Evolutionary conservation across 331 rosid genomes (phyloP).

Genomic region (Acacia concinna): DNA sequence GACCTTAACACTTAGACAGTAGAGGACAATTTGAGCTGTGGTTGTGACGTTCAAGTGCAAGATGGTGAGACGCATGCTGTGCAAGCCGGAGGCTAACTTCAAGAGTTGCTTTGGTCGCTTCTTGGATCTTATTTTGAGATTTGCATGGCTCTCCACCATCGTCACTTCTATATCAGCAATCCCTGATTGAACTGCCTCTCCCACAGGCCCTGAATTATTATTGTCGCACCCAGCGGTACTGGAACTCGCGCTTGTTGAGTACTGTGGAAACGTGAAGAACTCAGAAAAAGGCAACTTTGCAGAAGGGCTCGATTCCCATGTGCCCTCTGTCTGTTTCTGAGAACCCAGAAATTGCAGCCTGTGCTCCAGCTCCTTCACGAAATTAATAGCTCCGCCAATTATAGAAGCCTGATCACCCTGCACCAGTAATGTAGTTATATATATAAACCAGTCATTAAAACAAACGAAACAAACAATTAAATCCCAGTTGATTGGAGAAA

Average conservation of each 20-base stretch:
- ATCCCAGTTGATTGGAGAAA: not conserved
- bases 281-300: conserved; percentile 62
- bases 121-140: conserved; percentile 73
- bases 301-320: conserved; percentile 14
- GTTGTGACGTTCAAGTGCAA: conserved; percentile 89
- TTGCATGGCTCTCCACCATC: conserved; percentile 95
- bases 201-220: not conserved
- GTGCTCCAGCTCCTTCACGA: conserved; percentile 89
- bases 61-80: conserved; percentile 64
- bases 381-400: conserved; percentile 91
- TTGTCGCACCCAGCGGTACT: not conserved
- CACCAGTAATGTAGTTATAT: not conserved
- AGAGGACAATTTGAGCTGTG: conserved; percentile 56
- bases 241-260: conserved; percentile 48
- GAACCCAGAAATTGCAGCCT: conserved; percentile 64
- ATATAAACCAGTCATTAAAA: not conserved
- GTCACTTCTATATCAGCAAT: conserved; percentile 88
- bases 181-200: conserved; percentile 33
- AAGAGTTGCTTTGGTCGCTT: conserved; percentile 71
- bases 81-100: conserved; percentile 72
- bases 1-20: conserved; percentile 85
- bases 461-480: not conserved
- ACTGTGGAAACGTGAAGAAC: conserved; percentile 87
- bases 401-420: conserved; percentile 97
- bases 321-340: conserved; percentile 40